phyloP scores from a whole-genome alignment of 2,329 filamentous ascomycete species.

The Penicillium brevicompactum region DNA sequence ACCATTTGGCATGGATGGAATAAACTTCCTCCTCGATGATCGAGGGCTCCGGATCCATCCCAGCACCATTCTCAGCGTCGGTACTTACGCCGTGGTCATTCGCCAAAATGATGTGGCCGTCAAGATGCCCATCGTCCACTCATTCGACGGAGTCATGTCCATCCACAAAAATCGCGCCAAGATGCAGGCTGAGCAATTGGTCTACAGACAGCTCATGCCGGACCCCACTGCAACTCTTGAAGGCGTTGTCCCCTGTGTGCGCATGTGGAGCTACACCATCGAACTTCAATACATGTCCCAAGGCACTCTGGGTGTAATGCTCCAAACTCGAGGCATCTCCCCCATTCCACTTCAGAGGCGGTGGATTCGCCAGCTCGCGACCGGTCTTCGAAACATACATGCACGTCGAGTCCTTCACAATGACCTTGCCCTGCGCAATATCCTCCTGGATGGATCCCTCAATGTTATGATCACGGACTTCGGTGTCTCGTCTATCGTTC shows the following conservation, averaged over 20 bases:
- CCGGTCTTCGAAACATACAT: not conserved
- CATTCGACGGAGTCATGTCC: not conserved
- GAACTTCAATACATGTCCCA: conserved; percentile 1
- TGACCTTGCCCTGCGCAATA: conserved; percentile 1
- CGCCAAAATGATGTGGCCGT: not conserved
- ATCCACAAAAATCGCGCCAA: not conserved
- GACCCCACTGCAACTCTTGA: not conserved
- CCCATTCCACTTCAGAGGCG: not conserved
- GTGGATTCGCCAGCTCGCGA: not conserved
- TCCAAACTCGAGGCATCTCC: not conserved
- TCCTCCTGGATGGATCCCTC: not conserved
- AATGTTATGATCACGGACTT: not conserved
- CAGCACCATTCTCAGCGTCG: not conserved
- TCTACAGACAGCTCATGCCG: not conserved
- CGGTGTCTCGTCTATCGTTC: not conserved
- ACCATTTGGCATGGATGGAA: not conserved
- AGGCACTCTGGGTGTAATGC: not conserved
- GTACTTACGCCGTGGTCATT: not conserved
- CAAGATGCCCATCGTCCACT: not conserved
- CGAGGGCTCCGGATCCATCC: not conserved
- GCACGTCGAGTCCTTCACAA: not conserved
- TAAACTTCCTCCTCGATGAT: not conserved
- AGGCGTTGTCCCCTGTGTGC: not conserved
- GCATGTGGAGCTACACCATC: not conserved
- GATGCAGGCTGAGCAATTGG: not conserved